Evolutionary conservation across 176 grass and related monocot species (phyloP).

Genomic region (Urochloa ruziziensis): DNA sequence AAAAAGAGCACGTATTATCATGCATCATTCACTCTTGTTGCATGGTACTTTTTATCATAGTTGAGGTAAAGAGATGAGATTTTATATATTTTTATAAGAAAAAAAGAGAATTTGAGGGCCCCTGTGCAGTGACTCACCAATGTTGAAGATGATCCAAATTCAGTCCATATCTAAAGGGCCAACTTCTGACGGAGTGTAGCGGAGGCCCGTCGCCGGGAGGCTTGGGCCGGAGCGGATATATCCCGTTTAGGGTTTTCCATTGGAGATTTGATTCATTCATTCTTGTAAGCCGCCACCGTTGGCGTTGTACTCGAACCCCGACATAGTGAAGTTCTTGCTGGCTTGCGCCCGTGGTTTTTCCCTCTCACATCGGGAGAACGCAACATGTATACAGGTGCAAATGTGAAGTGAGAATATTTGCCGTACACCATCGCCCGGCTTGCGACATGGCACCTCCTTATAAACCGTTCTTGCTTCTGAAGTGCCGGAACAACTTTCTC

Average conservation of each 20-base stretch:
- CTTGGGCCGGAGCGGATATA: too few relatives aligned
- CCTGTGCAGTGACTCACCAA: background rate
- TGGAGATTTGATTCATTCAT: too few relatives aligned
- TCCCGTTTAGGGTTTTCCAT: too few relatives aligned
- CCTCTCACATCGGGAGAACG: too few relatives aligned
- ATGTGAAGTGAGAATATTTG: background rate
- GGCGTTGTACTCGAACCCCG: too few relatives aligned
- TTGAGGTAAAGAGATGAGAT: background rate
- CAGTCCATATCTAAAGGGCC: too few relatives aligned
- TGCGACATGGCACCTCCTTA: background rate
- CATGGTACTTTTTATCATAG: slow-evolving; percentile 2
- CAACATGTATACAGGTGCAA: background rate
- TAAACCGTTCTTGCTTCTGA: background rate
- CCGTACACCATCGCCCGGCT: background rate
- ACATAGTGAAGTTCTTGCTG: too few relatives aligned
- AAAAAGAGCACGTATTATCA: background rate
- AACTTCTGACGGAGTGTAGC: too few relatives aligned
- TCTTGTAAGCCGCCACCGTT: too few relatives aligned
- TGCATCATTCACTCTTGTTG: background rate
- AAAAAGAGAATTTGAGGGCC: background rate
- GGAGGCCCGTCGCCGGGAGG: too few relatives aligned
- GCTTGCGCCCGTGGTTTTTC: too few relatives aligned
- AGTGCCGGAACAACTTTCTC: background rate
- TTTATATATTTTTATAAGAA: background rate
- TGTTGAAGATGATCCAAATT: too few relatives aligned